phyloP scores from a whole-genome alignment of 2,329 filamentous ascomycete species.

The Cucurbitaria berberidis region DNA sequence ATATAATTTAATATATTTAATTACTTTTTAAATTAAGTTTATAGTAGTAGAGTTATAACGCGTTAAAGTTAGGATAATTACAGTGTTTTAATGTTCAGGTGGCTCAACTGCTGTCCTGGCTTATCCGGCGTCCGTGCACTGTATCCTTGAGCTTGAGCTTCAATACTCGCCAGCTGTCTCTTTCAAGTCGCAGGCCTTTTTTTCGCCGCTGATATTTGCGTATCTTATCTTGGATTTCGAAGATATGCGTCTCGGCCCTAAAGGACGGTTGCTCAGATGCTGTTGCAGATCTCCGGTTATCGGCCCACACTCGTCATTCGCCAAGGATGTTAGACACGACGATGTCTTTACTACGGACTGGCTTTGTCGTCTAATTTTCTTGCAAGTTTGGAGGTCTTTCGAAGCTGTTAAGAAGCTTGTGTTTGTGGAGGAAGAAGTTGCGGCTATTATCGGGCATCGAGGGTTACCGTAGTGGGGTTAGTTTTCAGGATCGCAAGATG shows the following conservation, averaged over 20 bases:
- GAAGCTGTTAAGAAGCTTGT: neutral
- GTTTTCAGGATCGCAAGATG: too few species aligned
- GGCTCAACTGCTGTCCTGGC: too few species aligned
- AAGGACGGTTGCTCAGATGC: neutral
- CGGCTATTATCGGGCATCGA: neutral
- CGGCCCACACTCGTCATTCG: neutral
- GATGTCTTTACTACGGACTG: neutral
- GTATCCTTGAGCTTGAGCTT: neutral
- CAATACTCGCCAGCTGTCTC: neutral
- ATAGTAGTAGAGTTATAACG: too few species aligned
- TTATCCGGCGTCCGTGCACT: too few species aligned
- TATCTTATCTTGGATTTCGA: neutral
- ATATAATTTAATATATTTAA: too few species aligned
- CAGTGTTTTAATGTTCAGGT: too few species aligned
- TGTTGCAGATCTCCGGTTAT: conserved; percentile 2
- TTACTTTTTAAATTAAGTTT: too few species aligned
- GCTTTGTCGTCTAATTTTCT: neutral
- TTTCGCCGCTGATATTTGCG: neutral
- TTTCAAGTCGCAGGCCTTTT: neutral
- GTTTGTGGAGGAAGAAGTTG: neutral
- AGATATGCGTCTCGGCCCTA: neutral
- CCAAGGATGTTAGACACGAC: neutral
- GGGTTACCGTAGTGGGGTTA: neutral
- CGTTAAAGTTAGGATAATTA: too few species aligned
- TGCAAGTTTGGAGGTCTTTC: neutral